A percentile compares a stretch with the other conserved stretches of the same genome.
Conservation (phyloP, 192 early-diverging fungal genomes). For the Dispira parvispora region DNA sequence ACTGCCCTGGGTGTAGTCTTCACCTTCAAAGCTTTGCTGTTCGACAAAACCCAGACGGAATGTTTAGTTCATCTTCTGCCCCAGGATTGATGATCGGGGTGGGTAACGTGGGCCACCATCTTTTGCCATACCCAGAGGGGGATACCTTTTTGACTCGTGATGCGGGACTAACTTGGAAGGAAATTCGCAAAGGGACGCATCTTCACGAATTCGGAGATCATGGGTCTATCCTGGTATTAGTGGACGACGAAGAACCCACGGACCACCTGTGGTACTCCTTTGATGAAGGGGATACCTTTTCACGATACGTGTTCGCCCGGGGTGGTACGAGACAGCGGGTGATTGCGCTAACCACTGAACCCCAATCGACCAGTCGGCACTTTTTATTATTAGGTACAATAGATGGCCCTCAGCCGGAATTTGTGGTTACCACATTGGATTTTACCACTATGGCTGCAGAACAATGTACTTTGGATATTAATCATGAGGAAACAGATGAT, state of each 20-base stretch:
- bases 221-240: constrained; percentile 71
- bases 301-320: constrained; percentile 25
- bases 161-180: constrained; percentile 71
- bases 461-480: constrained; percentile 24
- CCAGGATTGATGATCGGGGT: constrained; percentile 80
- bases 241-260: constrained; percentile 61
- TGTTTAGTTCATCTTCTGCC: constrained; percentile 69
- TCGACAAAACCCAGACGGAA: constrained; percentile 48
- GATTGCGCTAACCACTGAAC: constrained; percentile 46
- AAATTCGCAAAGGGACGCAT: constrained; percentile 67
- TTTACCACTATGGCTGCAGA: constrained; percentile 28
- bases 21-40: constrained; percentile 83
- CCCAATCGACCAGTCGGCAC: constrained; percentile 53
- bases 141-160: constrained; percentile 78
- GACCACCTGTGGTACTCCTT: constrained; percentile 48
- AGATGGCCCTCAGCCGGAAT: constrained; percentile 4
- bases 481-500: constrained; percentile 29
- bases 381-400: constrained; percentile 56
- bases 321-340: constrained; percentile 32
- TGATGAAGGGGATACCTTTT: constrained; percentile 64
- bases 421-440: constrained; percentile 23
- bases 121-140: constrained; percentile 47
- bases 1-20: constrained; percentile 44
- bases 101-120: constrained; percentile 66
- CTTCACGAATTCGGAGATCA: constrained; percentile 89